Evolutionary conservation across 176 grass and related monocot genomes (phyloP).

Genomic region (Elymus sibiricus): DNA sequence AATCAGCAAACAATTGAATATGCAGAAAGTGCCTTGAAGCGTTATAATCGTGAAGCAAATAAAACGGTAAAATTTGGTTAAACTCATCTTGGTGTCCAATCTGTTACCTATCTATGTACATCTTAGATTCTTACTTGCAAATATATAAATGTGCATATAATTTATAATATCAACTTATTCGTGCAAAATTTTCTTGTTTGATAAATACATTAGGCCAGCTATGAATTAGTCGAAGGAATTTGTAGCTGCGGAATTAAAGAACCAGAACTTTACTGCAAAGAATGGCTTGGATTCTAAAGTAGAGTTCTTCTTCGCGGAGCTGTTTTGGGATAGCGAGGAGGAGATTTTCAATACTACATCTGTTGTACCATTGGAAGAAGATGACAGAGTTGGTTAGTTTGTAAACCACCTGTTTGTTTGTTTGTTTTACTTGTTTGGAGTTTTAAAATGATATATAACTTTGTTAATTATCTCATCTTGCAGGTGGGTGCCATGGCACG

Average conservation of each 20-base stretch:
- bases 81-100: too few species aligned
- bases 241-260: neutral
- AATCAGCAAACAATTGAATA: too few species aligned
- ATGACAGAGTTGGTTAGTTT: neutral
- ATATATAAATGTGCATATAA: too few species aligned
- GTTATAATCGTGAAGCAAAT: too few species aligned
- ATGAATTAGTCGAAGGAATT: neutral
- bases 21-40: too few species aligned
- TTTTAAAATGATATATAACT: neutral
- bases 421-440: neutral
- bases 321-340: neutral
- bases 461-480: neutral
- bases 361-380: neutral
- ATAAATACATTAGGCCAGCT: neutral
- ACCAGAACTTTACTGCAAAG: neutral
- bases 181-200: too few species aligned
- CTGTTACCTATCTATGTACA: too few species aligned
- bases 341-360: neutral
- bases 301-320: neutral
- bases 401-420: neutral
- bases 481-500: neutral
- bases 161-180: too few species aligned
- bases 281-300: neutral
- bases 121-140: too few species aligned
- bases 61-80: too few species aligned